Conservation (phyloP, 345 rosid genomes). For the Streptanthus diversifolius region DNA sequence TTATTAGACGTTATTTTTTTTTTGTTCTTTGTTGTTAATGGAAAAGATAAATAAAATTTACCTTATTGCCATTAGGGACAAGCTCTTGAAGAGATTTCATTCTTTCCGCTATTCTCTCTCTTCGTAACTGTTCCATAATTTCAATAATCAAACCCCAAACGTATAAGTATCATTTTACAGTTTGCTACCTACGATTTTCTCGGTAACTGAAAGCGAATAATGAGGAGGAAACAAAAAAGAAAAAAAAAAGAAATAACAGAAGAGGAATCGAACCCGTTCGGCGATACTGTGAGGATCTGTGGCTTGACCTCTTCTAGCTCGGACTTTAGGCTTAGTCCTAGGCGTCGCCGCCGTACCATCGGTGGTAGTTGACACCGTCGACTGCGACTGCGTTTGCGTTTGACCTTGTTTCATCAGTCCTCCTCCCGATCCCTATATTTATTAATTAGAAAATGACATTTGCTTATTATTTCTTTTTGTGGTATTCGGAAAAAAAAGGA, state of each 20-base stretch:
- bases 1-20: not conserved
- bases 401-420: slow-evolving; percentile 42
- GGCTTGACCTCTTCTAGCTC: slow-evolving; percentile 98
- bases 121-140: slow-evolving; percentile 60
- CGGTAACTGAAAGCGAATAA: slow-evolving; percentile 12
- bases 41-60: slow-evolving; percentile 4
- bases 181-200: not conserved
- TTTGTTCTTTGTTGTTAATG: not conserved
- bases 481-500: not conserved
- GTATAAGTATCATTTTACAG: not conserved
- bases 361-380: slow-evolving; percentile 39
- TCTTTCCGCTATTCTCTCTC: slow-evolving; percentile 97
- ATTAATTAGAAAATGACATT: not conserved
- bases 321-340: slow-evolving; percentile 68
- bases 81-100: slow-evolving; percentile 97
- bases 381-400: slow-evolving; percentile 39
- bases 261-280: slow-evolving; percentile 76
- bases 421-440: slow-evolving; percentile 35
- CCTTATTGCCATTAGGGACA: slow-evolving; percentile 98
- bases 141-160: not conserved
- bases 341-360: slow-evolving; percentile 38
- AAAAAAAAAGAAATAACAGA: too few species aligned
- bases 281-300: slow-evolving; percentile 99
- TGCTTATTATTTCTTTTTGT: not conserved
- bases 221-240: not conserved